Evolutionary conservation across 169 alveolate species (phyloP), one percentile per base, ranked within the genome.

Genomic region (Plasmodium fragile): DNA sequence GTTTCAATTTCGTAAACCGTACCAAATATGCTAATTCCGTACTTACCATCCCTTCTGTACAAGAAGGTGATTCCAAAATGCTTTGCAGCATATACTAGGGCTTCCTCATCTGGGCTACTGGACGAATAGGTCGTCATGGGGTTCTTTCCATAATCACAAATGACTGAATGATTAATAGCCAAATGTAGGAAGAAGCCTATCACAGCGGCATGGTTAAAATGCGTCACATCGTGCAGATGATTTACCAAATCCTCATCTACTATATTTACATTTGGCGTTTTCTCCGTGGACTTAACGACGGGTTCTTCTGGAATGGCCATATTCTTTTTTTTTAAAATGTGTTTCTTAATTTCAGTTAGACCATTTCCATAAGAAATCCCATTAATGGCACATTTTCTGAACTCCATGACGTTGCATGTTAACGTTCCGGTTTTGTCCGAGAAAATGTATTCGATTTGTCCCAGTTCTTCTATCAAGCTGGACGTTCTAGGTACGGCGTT

Each of bases 401-500:
- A 96, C 22, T 93, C 97, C 97, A 99, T 99, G 22, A 97, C 96
- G 96, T 99, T 99, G 79, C 99, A 97, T 18, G 99, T 99, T 71
- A 99, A 95, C 3, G 99, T 99, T 1, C 99, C 99, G 2, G 99
- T 98, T 95, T 98, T 98, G 93, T 98, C 99, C 25, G 98, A 96
- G 92, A 98, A 95, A 30, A 99, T 95, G 95, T 97, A 98, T 43
- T 97, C 98, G 28, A 99, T 97, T 70, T 99, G 96, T 25, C 99
- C 99, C 32, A 99, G 97, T 92, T 99, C 99, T 97, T 99, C 99
- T 11, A 96, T 95, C 22, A 96, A 83, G 83, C 96, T 82, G 18
- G 97, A 96, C 5, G 97, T 96, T 77, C 99, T 96, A 22, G 99
- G 98, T 25, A 98, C 97, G 0, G 99, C 94, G 79, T 89, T 89